Percentiles rank a stretch among this genome's conserved stretches.
phyloP scores from a whole-genome alignment of 495 filamentous ascomycete genomes.

The Physcia stellaris region DNA sequence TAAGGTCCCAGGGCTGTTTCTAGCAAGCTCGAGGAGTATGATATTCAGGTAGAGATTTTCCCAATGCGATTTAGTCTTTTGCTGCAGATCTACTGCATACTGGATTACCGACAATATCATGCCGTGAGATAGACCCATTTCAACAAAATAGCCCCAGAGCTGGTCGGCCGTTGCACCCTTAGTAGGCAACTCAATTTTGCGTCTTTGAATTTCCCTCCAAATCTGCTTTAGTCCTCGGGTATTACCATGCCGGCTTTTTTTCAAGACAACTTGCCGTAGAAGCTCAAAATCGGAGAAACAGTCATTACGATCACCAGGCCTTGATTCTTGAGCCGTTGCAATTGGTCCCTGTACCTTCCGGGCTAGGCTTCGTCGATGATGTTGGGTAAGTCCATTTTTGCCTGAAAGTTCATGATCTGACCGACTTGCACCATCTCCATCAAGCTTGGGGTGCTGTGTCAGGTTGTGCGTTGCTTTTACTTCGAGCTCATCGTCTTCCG shows the following conservation, averaged over 20 bases:
- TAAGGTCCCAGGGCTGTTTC: slow-evolving; percentile 24
- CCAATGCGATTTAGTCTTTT: slow-evolving; percentile 30
- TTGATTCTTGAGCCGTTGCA: too few relatives aligned
- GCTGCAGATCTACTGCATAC: slow-evolving; percentile 42
- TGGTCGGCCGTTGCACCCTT: slow-evolving; percentile 32
- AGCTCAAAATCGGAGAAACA: slow-evolving; percentile 35
- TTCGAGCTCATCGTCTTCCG: too few relatives aligned
- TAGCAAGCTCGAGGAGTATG: slow-evolving; percentile 31
- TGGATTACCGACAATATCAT: slow-evolving; percentile 33
- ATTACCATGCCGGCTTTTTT: slow-evolving; percentile 46
- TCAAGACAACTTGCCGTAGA: slow-evolving; percentile 52
- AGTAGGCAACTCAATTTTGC: slow-evolving; percentile 34
- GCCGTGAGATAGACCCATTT: slow-evolving; percentile 31
- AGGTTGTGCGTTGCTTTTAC: too few relatives aligned
- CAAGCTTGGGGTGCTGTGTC: too few relatives aligned
- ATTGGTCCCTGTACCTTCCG: too few relatives aligned
- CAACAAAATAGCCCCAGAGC: slow-evolving; percentile 44
- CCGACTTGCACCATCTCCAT: too few relatives aligned
- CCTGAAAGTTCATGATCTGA: too few relatives aligned
- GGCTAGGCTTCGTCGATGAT: too few relatives aligned
- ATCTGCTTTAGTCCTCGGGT: slow-evolving; percentile 42
- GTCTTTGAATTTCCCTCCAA: slow-evolving; percentile 44
- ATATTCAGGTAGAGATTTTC: slow-evolving; percentile 33
- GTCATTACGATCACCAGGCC: neutral
- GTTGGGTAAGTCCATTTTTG: too few relatives aligned